Evolutionary conservation across 169 alveolate species (phyloP).

Genomic region (Cryptosporidium xiaoi): DNA sequence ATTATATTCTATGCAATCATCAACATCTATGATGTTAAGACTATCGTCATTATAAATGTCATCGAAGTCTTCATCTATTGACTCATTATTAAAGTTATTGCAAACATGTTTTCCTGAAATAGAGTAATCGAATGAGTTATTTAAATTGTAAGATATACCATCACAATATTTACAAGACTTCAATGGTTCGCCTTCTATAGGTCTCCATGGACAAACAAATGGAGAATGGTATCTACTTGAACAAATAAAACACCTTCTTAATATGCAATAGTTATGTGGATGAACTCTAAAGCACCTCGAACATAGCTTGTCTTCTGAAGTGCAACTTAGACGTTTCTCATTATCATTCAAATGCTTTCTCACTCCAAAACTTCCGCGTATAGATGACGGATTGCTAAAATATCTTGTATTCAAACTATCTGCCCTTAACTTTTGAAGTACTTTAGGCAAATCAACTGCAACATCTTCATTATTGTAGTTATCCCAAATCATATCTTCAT

Average conservation of each 20-base stretch:
- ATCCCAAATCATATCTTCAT: constrained; percentile 36
- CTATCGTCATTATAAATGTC: background rate
- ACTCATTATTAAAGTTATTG: background rate
- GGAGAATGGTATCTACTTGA: constrained; percentile 29
- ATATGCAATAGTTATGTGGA: background rate
- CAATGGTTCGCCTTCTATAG: background rate
- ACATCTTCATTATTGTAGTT: constrained; percentile 26
- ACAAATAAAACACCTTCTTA: constrained; percentile 24
- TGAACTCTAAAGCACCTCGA: constrained; percentile 21
- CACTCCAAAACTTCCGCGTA: background rate
- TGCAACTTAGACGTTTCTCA: background rate
- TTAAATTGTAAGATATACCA: constrained; percentile 22
- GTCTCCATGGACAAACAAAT: constrained; percentile 30
- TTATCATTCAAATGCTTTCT: background rate
- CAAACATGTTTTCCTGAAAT: constrained; percentile 13
- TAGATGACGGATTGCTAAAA: background rate
- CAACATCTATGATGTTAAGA: too few relatives aligned
- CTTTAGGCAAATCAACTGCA: background rate
- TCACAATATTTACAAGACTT: constrained; percentile 16
- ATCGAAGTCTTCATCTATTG: background rate
- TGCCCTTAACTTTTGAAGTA: background rate
- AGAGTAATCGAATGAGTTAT: background rate
- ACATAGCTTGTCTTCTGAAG: constrained; percentile 6
- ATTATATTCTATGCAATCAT: too few relatives aligned
- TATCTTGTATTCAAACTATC: background rate